These are phyloP conservation scores for Suhomyces choctaworum DNA, from an alignment of 1,139 yeast genomes.

Conservation along the genomic window DNA sequence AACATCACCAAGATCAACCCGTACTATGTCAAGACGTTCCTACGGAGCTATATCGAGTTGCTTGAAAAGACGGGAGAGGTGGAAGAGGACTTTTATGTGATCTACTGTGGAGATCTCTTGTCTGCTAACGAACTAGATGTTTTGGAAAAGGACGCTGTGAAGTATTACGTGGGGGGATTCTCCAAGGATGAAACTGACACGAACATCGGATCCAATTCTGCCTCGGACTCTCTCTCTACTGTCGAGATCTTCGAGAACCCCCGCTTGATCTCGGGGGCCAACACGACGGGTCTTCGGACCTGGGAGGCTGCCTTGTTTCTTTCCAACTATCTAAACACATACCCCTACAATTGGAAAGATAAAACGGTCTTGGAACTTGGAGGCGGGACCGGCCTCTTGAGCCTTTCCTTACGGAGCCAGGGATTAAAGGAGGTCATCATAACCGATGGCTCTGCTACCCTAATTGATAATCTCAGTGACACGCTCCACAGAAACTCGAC, in stretches of 20 bases:
- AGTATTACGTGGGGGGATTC: conserved; percentile 42
- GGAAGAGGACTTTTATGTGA: conserved; percentile 53
- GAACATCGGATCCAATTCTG: neutral
- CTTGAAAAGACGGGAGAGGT: conserved; percentile 35
- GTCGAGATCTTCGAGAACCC: conserved; percentile 62
- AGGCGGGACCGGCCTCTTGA: conserved; percentile 87
- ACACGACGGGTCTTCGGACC: conserved; percentile 86
- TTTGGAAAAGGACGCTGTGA: conserved; percentile 48
- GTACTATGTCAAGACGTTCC: conserved; percentile 48
- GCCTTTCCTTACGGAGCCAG: conserved; percentile 50
- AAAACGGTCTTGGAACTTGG: conserved; percentile 68
- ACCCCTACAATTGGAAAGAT: conserved; percentile 11
- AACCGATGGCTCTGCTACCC: conserved; percentile 75
- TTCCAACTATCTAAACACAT: conserved; percentile 43
- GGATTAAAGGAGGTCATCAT: conserved; percentile 39
- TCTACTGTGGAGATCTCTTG: conserved; percentile 42
- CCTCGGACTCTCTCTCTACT: conserved; percentile 13
- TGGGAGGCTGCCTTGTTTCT: conserved; percentile 93
- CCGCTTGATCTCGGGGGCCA: conserved; percentile 62
- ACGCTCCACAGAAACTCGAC: conserved; percentile 49
- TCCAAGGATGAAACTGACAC: neutral
- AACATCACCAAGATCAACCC: conserved; percentile 34
- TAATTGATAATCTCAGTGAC: conserved; percentile 52
- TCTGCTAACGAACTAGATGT: conserved; percentile 41
- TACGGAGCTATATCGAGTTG: conserved; percentile 40